These are phyloP conservation scores for Onygenales sp. DNA, from an alignment of 2,329 filamentous ascomycete species.

Conservation along the genomic window DNA sequence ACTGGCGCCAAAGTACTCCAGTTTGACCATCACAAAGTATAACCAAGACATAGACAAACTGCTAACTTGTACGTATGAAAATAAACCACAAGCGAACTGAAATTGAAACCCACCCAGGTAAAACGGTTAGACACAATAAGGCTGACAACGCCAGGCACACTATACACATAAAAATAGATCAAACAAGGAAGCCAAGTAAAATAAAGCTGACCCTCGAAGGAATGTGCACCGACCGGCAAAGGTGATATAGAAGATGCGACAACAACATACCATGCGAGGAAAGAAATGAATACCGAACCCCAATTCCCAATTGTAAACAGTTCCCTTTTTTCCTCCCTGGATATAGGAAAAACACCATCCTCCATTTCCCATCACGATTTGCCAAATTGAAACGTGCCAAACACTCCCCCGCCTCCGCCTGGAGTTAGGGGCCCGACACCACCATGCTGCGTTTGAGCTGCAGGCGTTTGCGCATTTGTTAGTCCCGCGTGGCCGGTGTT, in stretches of 20 bases:
- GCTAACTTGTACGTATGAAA: background rate
- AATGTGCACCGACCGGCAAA: background rate
- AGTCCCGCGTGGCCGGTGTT: slow-evolving; percentile 46
- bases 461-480: slow-evolving; percentile 33
- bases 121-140: background rate
- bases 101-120: background rate
- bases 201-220: background rate
- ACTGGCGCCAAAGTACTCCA: too few relatives aligned
- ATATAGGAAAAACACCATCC: background rate
- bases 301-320: slow-evolving; percentile 2
- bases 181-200: background rate
- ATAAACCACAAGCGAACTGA: background rate
- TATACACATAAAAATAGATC: slow-evolving; percentile 2
- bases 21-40: background rate
- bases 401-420: slow-evolving; percentile 62
- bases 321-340: slow-evolving; percentile 4
- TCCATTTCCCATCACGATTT: slow-evolving; percentile 5
- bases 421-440: slow-evolving; percentile 67
- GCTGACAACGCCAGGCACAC: slow-evolving; percentile 1
- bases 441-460: slow-evolving; percentile 41
- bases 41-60: background rate
- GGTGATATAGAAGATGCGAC: background rate
- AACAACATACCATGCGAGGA: background rate
- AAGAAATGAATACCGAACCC: slow-evolving; percentile 8
- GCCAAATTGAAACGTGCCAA: slow-evolving; percentile 54